Conservation (phyloP, 352 stramenopile species). For the Blastocystis sp. region DNA sequence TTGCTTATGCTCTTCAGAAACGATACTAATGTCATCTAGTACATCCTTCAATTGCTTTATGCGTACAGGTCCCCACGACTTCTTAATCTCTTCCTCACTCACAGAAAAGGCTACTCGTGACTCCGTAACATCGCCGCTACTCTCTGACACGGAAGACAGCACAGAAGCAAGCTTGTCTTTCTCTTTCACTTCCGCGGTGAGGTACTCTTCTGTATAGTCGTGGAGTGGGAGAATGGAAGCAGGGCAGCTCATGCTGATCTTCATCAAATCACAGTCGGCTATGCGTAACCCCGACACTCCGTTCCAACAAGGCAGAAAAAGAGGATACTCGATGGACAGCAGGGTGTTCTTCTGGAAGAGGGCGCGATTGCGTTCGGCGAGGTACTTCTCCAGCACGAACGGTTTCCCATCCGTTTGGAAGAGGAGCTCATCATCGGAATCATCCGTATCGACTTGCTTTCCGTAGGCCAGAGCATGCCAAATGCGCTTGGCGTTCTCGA, state of each 20-base stretch:
- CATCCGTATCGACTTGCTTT: not conserved
- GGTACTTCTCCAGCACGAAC: constrained; percentile 6
- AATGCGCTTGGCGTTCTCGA: constrained; percentile 29
- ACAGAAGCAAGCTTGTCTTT: constrained; percentile 6
- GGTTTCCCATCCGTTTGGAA: constrained; percentile 50
- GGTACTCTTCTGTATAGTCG: constrained; percentile 20
- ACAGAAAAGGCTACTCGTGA: constrained; percentile 10
- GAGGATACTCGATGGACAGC: constrained; percentile 43
- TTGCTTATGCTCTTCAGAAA: constrained; percentile 55
- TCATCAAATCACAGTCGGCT: constrained; percentile 60
- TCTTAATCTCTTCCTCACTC: constrained; percentile 34
- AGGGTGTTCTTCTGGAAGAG: constrained; percentile 1
- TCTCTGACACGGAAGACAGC: constrained; percentile 5
- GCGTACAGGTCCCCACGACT: not conserved
- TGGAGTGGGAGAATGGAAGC: not conserved
- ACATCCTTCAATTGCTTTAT: constrained; percentile 30
- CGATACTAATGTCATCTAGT: constrained; percentile 49
- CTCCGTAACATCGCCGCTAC: not conserved
- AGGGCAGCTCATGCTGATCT: constrained; percentile 5
- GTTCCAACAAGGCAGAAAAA: constrained; percentile 1
- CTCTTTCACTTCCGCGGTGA: not conserved
- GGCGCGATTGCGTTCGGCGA: constrained; percentile 22
- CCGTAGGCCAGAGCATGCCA: constrained; percentile 49
- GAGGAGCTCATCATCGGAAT: constrained; percentile 28
- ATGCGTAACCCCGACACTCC: not conserved